phyloP scores from a whole-genome alignment of 352 stramenopile genomes.

The Aphanomyces cochlioides region DNA sequence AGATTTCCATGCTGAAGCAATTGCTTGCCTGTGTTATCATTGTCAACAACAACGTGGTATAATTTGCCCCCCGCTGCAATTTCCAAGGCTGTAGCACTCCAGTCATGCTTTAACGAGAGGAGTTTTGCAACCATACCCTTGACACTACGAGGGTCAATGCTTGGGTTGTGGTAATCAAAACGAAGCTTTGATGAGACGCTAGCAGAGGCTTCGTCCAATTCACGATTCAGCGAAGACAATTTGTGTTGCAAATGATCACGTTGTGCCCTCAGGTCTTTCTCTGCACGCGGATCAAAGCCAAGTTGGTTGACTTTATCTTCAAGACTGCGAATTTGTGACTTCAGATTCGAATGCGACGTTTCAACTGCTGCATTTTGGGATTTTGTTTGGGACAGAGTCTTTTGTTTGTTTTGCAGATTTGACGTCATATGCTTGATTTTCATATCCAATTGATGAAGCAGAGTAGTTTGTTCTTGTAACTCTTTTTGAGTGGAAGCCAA shows the following conservation, averaged over 20 bases:
- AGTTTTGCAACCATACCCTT: slow-evolving; percentile 97
- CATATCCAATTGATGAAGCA: slow-evolving; percentile 89
- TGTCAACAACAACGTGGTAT: slow-evolving; percentile 99
- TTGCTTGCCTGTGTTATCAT: slow-evolving; percentile 96
- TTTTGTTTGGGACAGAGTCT: slow-evolving; percentile 62
- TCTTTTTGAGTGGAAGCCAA: slow-evolving; percentile 75
- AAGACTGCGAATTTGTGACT: slow-evolving; percentile 62
- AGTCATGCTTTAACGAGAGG: slow-evolving; percentile 91
- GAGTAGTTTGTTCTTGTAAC: slow-evolving; percentile 70
- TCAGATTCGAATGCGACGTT: slow-evolving; percentile 59
- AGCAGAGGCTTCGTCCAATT: slow-evolving; percentile 90
- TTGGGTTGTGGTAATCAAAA: slow-evolving; percentile 95
- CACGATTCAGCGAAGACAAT: slow-evolving; percentile 66
- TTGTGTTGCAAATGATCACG: slow-evolving; percentile 57
- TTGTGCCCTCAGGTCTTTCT: slow-evolving; percentile 58
- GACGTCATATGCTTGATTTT: slow-evolving; percentile 92
- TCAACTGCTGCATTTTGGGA: slow-evolving; percentile 73
- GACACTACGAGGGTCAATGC: slow-evolving; percentile 95
- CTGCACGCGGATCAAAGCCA: slow-evolving; percentile 77
- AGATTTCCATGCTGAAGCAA: slow-evolving; percentile 97
- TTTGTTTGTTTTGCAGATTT: slow-evolving; percentile 71
- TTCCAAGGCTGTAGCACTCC: slow-evolving; percentile 94
- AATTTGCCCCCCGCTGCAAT: slow-evolving; percentile 97
- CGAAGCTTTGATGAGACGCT: slow-evolving; percentile 93
- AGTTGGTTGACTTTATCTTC: slow-evolving; percentile 50